Conservation (phyloP, 805 yeast genomes). For the Cyberlindnera veronae region DNA sequence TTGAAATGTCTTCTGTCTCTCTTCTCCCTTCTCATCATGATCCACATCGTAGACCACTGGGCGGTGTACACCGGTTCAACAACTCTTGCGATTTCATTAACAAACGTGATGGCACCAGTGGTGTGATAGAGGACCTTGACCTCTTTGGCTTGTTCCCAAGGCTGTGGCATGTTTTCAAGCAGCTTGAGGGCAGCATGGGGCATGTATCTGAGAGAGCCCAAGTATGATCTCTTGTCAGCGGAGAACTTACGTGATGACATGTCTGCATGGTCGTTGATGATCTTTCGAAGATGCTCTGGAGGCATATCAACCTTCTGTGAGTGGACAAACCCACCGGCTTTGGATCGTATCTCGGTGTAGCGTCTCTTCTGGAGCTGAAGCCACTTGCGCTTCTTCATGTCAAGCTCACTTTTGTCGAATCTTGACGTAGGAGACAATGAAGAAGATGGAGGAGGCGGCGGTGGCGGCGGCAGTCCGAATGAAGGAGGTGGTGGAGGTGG, state of each 20-base stretch:
- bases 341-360: slow-evolving; percentile 36
- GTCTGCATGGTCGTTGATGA: slow-evolving; percentile 80
- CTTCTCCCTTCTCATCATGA: slow-evolving; percentile 90
- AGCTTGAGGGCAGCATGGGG: slow-evolving; percentile 93
- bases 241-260: slow-evolving; percentile 75
- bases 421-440: slow-evolving; percentile 18
- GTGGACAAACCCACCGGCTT: slow-evolving; percentile 45
- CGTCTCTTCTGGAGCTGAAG: slow-evolving; percentile 56
- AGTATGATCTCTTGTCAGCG: slow-evolving; percentile 78
- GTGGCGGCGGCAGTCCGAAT: slow-evolving; percentile 32
- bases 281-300: slow-evolving; percentile 86
- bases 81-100: slow-evolving; percentile 87
- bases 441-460: slow-evolving; percentile 29
- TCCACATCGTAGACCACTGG: slow-evolving; percentile 95
- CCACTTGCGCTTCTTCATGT: slow-evolving; percentile 55
- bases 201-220: slow-evolving; percentile 90
- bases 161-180: slow-evolving; percentile 95
- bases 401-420: slow-evolving; percentile 31
- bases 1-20: slow-evolving; percentile 86
- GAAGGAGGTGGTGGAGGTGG: slow-evolving; percentile 31
- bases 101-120: slow-evolving; percentile 94
- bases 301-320: slow-evolving; percentile 81
- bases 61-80: slow-evolving; percentile 89
- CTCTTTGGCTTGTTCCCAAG: slow-evolving; percentile 89
- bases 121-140: slow-evolving; percentile 87